Conservation (phyloP, 805 yeast species). For the Ogataea sp. region DNA sequence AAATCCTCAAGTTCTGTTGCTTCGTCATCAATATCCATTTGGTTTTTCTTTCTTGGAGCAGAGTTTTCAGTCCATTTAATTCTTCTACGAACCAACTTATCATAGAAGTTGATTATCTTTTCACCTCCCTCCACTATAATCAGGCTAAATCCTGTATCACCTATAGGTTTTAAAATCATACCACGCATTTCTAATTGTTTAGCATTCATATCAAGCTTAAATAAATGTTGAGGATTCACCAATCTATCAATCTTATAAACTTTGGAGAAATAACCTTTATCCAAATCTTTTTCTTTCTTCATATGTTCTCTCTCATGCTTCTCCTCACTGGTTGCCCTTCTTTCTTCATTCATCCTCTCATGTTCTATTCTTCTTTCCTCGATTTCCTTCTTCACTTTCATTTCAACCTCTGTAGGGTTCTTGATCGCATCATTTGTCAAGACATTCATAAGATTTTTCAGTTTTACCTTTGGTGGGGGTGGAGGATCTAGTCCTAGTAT, state of each 20-base stretch:
- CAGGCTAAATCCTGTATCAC: slow-evolving; percentile 35
- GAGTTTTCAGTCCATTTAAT: slow-evolving; percentile 62
- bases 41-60: slow-evolving; percentile 18
- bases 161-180: slow-evolving; percentile 37
- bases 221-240: slow-evolving; percentile 58
- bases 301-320: slow-evolving; percentile 37
- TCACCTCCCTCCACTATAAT: slow-evolving; percentile 72
- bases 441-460: slow-evolving; percentile 80
- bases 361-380: slow-evolving; percentile 54
- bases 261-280: slow-evolving; percentile 41
- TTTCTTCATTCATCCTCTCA: slow-evolving; percentile 45
- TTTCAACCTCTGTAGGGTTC: slow-evolving; percentile 86
- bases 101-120: slow-evolving; percentile 53
- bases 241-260: slow-evolving; percentile 52
- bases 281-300: slow-evolving; percentile 40
- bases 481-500: slow-evolving; percentile 78
- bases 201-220: slow-evolving; percentile 74
- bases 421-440: slow-evolving; percentile 75
- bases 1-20: slow-evolving; percentile 32
- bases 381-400: slow-evolving; percentile 60
- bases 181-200: slow-evolving; percentile 66
- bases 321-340: slow-evolving; percentile 57
- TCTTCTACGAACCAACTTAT: slow-evolving; percentile 49
- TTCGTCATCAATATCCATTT: slow-evolving; percentile 2
- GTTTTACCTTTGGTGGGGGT: slow-evolving; percentile 82